A percentile compares a stretch with the other conserved stretches of the same genome.
Evolutionary conservation across 331 rosid genomes (phyloP).

Genomic region (Acacia concinna): DNA sequence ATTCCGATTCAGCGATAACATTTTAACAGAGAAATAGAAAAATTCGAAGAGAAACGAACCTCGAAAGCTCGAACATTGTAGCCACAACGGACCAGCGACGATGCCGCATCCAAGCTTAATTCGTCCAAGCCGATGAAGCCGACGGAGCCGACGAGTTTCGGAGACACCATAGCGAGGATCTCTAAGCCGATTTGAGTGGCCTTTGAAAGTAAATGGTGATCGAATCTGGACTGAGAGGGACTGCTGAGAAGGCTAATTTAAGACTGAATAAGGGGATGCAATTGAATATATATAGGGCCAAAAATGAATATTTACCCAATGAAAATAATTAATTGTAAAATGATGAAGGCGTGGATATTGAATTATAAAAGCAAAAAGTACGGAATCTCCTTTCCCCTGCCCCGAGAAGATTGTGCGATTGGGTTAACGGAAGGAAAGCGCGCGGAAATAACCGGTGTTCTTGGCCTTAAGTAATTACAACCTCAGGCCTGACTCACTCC

Average conservation of each 20-base stretch:
- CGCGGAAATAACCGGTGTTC: background rate
- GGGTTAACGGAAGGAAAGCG: background rate
- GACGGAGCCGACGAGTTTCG: constrained; percentile 57
- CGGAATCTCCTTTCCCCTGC: background rate
- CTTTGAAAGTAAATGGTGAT: background rate
- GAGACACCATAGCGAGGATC: constrained; percentile 48
- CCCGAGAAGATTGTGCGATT: background rate
- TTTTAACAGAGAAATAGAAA: background rate
- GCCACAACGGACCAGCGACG: constrained; percentile 62
- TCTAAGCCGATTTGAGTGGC: background rate
- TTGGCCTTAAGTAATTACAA: background rate
- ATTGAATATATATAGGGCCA: background rate
- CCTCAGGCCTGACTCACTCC: background rate
- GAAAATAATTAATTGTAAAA: background rate
- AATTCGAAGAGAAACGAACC: constrained; percentile 39
- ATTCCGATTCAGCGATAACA: background rate
- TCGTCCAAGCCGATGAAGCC: constrained; percentile 76
- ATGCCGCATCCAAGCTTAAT: constrained; percentile 55
- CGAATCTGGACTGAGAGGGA: background rate
- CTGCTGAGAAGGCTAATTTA: background rate
- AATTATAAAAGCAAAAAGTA: background rate
- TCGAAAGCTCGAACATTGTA: constrained; percentile 66
- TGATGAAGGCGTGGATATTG: background rate
- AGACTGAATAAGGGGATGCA: background rate
- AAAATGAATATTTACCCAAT: background rate